Evolutionary conservation across 1,139 yeast genomes (phyloP).

Genomic region (Candida tetrigidarum): DNA sequence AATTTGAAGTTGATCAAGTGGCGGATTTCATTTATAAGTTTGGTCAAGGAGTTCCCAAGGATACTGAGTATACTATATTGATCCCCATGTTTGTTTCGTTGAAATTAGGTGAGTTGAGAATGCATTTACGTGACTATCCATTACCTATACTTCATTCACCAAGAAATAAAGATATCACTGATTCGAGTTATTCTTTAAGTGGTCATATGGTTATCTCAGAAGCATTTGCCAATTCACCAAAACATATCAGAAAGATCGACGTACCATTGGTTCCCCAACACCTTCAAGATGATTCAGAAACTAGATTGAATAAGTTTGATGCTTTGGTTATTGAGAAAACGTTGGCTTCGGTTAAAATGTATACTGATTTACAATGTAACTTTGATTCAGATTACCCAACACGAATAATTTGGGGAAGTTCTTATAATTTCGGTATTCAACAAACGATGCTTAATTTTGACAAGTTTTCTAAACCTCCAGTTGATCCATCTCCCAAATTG

Average conservation of each 20-base stretch:
- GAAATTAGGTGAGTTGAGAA: slow-evolving; percentile 52
- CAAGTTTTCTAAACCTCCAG: slow-evolving; percentile 79
- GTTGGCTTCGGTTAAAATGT: slow-evolving; percentile 74
- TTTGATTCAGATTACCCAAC: slow-evolving; percentile 64
- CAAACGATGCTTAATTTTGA: slow-evolving; percentile 82
- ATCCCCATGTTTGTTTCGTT: slow-evolving; percentile 63
- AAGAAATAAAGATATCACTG: slow-evolving; percentile 17
- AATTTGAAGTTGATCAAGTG: slow-evolving; percentile 54
- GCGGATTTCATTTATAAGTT: slow-evolving; percentile 65
- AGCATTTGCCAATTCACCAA: slow-evolving; percentile 37
- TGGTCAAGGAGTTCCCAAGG: slow-evolving; percentile 84
- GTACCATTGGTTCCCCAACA: slow-evolving; percentile 67
- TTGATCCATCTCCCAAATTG: slow-evolving; percentile 62
- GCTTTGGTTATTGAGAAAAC: slow-evolving; percentile 75
- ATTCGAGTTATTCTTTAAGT: slow-evolving; percentile 30
- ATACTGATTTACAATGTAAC: slow-evolving; percentile 59
- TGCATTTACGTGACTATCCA: slow-evolving; percentile 71
- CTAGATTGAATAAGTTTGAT: slow-evolving; percentile 36
- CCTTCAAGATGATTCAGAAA: slow-evolving; percentile 25
- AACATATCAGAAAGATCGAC: slow-evolving; percentile 60
- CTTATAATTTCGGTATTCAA: slow-evolving; percentile 83
- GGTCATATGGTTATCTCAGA: slow-evolving; percentile 58
- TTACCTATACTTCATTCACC: slow-evolving; percentile 57
- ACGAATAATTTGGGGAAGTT: slow-evolving; percentile 83
- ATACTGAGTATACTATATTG: slow-evolving; percentile 67